Base-by-base conservation (phyloP, 2,329 filamentous ascomycete genomes). In the Calonectria naviculata region DNA sequence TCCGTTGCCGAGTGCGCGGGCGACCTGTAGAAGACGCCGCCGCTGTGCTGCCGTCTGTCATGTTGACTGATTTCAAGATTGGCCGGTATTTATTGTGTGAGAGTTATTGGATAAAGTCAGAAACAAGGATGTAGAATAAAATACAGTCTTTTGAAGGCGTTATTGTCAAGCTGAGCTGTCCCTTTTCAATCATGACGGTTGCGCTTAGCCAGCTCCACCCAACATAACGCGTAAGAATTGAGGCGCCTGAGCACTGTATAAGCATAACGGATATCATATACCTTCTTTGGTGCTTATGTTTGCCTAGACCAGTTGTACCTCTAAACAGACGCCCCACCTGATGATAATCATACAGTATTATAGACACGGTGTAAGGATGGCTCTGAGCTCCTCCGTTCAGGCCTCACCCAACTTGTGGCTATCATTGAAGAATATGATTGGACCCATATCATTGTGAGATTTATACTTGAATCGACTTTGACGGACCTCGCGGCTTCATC, bases 1-100 rank as follows among this genome's bases (percentile, higher is more conserved):
- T 70, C 42, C 85, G 75, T 68, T 87, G 86, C 49, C 86, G 78
- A 26, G 82, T 82, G 15, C 81, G 78, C 15, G 82, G 81, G 44
- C 71, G 76, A 19, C 68, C 64, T 17, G 73, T 36, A 17, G 71
- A 67, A 38, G 56, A 47, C 26, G 62, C 42, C 9, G 26, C 21
- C 34, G 42, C 21, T 42, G 49, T 31, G 9, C 56, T 67, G 24
- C 13, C 41, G 54, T 73, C 73, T 15, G 67, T 44, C 68, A 76
- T 75, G 41, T 46, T 60, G 10, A 17, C 36, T 56, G 10, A 3
- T 8, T 8, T 26, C 15, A 29, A 29, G 13, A 12, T 10, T 41
- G 10, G 26, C 13, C 10, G 34, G 17, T 34, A 26, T 3, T 19
- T 24, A 15, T 21, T 12, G 13, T 0, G 1, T 17, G 21, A 19